A percentile compares a stretch with the other conserved stretches of the same genome.
phyloP scores from a whole-genome alignment of 305 asterid genomes.

The Fraxinus sp. region DNA sequence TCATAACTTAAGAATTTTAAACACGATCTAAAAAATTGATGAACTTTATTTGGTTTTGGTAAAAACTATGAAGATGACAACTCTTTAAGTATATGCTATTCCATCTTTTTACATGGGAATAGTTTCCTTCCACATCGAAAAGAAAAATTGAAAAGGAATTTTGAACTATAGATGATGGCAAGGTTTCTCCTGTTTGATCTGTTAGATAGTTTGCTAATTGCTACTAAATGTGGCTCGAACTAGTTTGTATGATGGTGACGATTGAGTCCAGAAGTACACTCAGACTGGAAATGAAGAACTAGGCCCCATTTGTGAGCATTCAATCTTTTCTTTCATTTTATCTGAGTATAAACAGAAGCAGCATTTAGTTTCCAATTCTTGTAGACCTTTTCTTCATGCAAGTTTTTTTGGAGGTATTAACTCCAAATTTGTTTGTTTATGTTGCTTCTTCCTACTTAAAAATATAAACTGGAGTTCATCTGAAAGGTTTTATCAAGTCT shows the following conservation, averaged over 20 bases:
- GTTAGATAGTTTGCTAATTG: background rate
- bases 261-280: slow-evolving; percentile 5
- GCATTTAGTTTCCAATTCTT: background rate
- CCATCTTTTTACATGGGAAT: background rate
- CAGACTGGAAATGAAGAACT: slow-evolving; percentile 10
- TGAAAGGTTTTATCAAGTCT: background rate
- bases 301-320: background rate
- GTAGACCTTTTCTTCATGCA: background rate
- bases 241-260: background rate
- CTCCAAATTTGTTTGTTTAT: background rate
- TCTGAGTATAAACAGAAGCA: background rate
- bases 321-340: background rate
- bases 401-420: background rate
- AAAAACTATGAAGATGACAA: slow-evolving; percentile 10
- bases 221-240: background rate
- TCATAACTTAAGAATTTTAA: slow-evolving; percentile 16
- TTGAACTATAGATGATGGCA: background rate
- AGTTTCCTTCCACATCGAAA: background rate
- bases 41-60: slow-evolving; percentile 5
- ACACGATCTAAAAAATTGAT: slow-evolving; percentile 11
- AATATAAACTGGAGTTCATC: background rate
- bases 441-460: background rate
- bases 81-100: background rate
- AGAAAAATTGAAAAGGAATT: background rate
- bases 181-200: background rate